Conservation (phyloP, 2,329 filamentous ascomycete species). For the Alternaria viburni region DNA sequence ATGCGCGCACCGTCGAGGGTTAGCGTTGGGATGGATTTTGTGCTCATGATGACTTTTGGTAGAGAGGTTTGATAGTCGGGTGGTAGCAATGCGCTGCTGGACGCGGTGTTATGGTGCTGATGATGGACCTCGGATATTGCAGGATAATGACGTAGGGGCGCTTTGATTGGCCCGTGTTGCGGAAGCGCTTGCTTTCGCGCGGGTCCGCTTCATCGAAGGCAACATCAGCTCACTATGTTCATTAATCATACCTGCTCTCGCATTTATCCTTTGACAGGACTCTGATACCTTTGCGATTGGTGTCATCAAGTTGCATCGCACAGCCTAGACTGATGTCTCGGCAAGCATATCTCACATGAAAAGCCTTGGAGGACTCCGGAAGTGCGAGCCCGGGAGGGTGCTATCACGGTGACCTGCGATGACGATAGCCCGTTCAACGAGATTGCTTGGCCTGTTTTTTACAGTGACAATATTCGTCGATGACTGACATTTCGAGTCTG, state of each 20-base stretch:
- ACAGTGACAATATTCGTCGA: neutral
- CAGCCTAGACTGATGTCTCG: neutral
- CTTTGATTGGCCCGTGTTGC: neutral
- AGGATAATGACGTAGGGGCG: constrained; percentile 1
- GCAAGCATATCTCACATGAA: neutral
- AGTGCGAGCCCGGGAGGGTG: neutral
- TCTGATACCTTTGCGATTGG: neutral
- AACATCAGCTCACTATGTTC: neutral
- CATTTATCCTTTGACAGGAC: neutral
- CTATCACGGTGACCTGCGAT: neutral
- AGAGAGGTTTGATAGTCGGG: neutral
- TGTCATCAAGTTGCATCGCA: neutral
- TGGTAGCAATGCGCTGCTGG: neutral
- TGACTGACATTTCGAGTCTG: neutral
- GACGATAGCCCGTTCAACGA: neutral
- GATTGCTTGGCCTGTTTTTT: neutral
- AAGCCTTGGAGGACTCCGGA: neutral
- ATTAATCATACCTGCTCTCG: neutral
- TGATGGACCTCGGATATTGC: constrained; percentile 1
- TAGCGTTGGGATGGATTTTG: constrained; percentile 37
- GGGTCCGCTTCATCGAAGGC: neutral
- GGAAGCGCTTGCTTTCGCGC: neutral
- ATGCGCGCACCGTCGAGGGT: constrained; percentile 47
- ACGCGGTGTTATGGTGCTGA: neutral
- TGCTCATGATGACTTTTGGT: constrained; percentile 35